A percentile compares a stretch with the other conserved stretches of the same genome.
phyloP scores from a whole-genome alignment of 202 grass and related monocot genomes.

The Dendrocalamus latiflorus region DNA sequence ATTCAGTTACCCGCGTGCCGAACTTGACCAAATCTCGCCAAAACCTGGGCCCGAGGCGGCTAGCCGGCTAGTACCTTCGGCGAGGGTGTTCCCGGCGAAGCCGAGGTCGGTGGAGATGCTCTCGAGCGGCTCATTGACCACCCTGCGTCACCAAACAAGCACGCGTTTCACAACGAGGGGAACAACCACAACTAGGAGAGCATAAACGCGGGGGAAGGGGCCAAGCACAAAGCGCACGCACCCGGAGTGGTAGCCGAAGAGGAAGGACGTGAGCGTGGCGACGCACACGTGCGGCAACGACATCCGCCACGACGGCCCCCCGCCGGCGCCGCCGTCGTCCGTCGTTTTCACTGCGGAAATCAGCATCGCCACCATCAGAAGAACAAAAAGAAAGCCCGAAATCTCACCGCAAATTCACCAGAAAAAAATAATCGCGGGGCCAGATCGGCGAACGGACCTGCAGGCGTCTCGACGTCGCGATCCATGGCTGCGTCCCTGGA shows the following conservation, averaged over 20 bases:
- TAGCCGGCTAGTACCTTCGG: slow-evolving; percentile 70
- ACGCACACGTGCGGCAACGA: slow-evolving; percentile 92
- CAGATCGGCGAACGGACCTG: slow-evolving; percentile 22
- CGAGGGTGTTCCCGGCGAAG: too few species aligned
- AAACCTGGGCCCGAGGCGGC: not conserved
- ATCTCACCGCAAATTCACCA: not conserved
- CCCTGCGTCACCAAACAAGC: too few species aligned
- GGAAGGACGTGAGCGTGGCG: too few species aligned
- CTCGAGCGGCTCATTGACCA: too few species aligned
- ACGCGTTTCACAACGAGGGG: not conserved
- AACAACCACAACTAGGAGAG: not conserved
- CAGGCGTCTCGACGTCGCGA: slow-evolving; percentile 48
- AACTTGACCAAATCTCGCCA: not conserved
- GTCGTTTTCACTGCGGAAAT: slow-evolving; percentile 34
- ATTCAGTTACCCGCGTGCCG: not conserved
- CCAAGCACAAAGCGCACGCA: slow-evolving; percentile 25
- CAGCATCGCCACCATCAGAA: not conserved
- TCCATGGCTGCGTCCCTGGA: slow-evolving; percentile 57
- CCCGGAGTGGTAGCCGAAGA: slow-evolving; percentile 89
- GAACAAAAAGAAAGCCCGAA: not conserved
- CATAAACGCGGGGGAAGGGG: not conserved
- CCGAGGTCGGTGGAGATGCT: too few species aligned
- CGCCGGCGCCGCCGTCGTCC: slow-evolving; percentile 29
- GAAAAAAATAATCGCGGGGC: not conserved
- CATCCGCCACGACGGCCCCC: slow-evolving; percentile 64